Base-by-base conservation (phyloP, 148 eudicot genomes). In the Rhododendron molle region DNA sequence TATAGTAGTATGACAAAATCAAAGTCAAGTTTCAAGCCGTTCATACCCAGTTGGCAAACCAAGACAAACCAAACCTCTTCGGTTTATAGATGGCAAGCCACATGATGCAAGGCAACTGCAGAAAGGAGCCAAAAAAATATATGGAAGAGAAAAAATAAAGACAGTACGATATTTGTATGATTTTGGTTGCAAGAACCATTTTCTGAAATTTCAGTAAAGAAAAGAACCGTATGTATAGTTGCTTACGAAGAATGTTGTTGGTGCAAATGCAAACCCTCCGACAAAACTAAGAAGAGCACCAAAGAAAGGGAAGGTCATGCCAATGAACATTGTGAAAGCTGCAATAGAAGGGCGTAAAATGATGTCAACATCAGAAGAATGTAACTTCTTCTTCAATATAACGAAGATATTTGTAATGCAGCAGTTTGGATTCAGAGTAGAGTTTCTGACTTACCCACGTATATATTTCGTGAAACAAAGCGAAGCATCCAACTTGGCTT, bases 31-130 rank as follows among this genome's bases (percentile, higher is more conserved):
- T 80, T 71, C 9, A 44, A 83, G 44, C 18, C 18, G 50, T 21
- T 62, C 90, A 4, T 87, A 90, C 92, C 93, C 93, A 92, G 86
- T 92, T 92, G 62, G 90, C n/a, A 2, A 62, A 58, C 93, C 93
- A 92, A 67, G 90, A 90, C 16, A 88, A 83, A 81, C 92, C 81
- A 78, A 87, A 88, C 69, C 23, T 87, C 84, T 46, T 90, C 6
- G 92, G 92, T 20, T 88, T 90, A 73, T 90, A 65, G 74, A 90
- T 87, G 30, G 83, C 84, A 18, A 90, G 92, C 92, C 92, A 90
- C 60, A 90, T 90, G 54, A 90, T 81, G 83, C 92, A 90, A 32
- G 92, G 92, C 77, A 90, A 79, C 92, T 90, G 86, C 74, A 82
- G 15, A 34, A 54, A 65, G 62, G 20, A 32, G 12, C 20, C 21